phyloP scores from a whole-genome alignment of 2,329 filamentous ascomycete species.

The Kalaharituber pfeilii region DNA sequence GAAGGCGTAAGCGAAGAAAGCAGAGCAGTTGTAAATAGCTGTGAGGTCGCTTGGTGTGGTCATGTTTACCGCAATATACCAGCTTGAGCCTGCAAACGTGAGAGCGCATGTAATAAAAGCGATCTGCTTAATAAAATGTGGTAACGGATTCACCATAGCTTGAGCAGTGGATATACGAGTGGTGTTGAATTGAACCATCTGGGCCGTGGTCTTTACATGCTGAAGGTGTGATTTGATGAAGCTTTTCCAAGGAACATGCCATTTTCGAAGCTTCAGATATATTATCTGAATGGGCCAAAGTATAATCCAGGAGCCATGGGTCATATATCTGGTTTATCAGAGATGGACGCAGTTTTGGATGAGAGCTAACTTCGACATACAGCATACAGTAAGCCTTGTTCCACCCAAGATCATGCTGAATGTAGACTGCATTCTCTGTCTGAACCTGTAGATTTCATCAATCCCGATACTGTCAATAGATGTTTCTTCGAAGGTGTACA shows the following conservation, averaged over 20 bases:
- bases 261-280: constrained; percentile 62
- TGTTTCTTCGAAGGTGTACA: neutral
- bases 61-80: constrained; percentile 88
- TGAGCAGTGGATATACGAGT: constrained; percentile 28
- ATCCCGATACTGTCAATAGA: constrained; percentile 1
- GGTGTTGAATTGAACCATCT: constrained; percentile 55
- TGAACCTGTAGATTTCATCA: constrained; percentile 49
- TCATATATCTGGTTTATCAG: constrained; percentile 43
- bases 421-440: constrained; percentile 88
- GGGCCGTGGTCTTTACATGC: constrained; percentile 46
- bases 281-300: constrained; percentile 75
- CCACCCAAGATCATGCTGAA: constrained; percentile 83
- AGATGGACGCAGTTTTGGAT: neutral
- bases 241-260: constrained; percentile 56
- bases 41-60: constrained; percentile 88
- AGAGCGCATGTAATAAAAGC: constrained; percentile 68
- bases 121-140: constrained; percentile 64
- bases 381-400: constrained; percentile 99
- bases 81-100: constrained; percentile 78
- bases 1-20: constrained; percentile 97
- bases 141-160: constrained; percentile 34
- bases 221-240: constrained; percentile 67
- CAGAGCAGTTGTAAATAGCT: constrained; percentile 97
- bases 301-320: constrained; percentile 81
- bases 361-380: constrained; percentile 32